These are phyloP conservation scores for Spatholobus suberectus DNA, from an alignment of 306 rosid genomes.

Conservation along the genomic window DNA sequence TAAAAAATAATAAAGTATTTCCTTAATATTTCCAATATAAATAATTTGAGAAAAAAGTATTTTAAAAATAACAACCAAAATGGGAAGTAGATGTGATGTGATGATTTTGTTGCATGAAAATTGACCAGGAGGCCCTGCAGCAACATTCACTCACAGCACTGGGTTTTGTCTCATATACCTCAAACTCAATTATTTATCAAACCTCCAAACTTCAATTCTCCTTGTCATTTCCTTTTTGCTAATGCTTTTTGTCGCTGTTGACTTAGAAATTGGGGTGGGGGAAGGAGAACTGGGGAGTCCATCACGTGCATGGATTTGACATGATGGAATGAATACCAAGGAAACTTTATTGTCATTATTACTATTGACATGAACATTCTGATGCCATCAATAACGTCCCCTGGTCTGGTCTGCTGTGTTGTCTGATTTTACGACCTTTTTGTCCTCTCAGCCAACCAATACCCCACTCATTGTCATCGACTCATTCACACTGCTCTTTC, in stretches of 20 bases:
- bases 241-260: slow-evolving; percentile 59
- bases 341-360: slow-evolving; percentile 44
- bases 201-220: slow-evolving; percentile 27
- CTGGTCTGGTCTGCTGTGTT: slow-evolving; percentile 29
- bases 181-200: neutral
- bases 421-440: slow-evolving; percentile 42
- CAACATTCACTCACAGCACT: neutral
- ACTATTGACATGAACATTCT: slow-evolving; percentile 60
- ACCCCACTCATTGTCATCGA: slow-evolving; percentile 32
- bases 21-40: too few relatives aligned
- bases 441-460: slow-evolving; percentile 41
- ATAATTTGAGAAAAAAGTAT: too few relatives aligned
- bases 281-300: slow-evolving; percentile 18
- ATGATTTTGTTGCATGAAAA: neutral
- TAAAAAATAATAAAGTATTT: too few relatives aligned
- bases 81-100: neutral
- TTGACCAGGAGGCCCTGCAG: slow-evolving; percentile 28
- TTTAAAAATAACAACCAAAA: too few relatives aligned
- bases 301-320: slow-evolving; percentile 89
- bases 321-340: slow-evolving; percentile 53
- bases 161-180: slow-evolving; percentile 21
- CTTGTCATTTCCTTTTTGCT: slow-evolving; percentile 11
- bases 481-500: slow-evolving; percentile 3
- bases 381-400: slow-evolving; percentile 53
- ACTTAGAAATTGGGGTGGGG: slow-evolving; percentile 32